Base-by-base conservation (phyloP, 306 rosid species). In the Rubus parviflorus region DNA sequence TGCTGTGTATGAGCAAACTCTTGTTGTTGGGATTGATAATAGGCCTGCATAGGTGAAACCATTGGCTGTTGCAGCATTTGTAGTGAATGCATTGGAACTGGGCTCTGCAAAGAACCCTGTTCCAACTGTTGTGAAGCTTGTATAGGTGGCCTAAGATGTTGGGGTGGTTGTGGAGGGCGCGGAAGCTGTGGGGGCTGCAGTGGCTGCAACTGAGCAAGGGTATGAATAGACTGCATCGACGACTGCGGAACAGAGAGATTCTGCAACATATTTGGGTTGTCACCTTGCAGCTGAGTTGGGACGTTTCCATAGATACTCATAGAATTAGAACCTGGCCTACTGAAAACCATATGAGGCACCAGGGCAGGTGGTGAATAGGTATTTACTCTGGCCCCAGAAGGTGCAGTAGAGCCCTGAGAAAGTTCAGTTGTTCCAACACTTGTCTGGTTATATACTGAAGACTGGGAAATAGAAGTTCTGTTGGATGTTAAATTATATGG, bases 131-230 rank as follows among this genome's bases (percentile, higher is more conserved):
- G 92, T 60, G 96, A 88, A 72, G 90, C 84, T 76, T 86, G 92
- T 75, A 83, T 77, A 56, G 99, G 91, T 12, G 96, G 97, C 90
- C 98, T 91, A 25, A 84, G 97, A 82, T 87, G 94, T 82, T 95
- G 97, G 46, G 99, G 94, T n/a, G 96, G 97, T 74, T 90, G 97
- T 3, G 97, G 96, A 72, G 96, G 98, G 12, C 97, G 96, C 58
- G 96, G 89, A 85, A 90, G 88, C 91, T 96, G 99, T 54, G 99
- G 99, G 47, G 98, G 97, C 84, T 96, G 98, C 84, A 96, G 81
- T 47, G 98, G 99, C 89, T 89, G 99, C 93, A 92, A 80, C 86
- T 91, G 98, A 76, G 88, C 67, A 47, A 88, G 83, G 66, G 93
- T 81, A 86, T 92, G 97, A 70, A 95, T 74, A 37, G 92, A 81